phyloP scores from a whole-genome alignment of 139 green algal species.

The Chlorella sorokiniana region DNA sequence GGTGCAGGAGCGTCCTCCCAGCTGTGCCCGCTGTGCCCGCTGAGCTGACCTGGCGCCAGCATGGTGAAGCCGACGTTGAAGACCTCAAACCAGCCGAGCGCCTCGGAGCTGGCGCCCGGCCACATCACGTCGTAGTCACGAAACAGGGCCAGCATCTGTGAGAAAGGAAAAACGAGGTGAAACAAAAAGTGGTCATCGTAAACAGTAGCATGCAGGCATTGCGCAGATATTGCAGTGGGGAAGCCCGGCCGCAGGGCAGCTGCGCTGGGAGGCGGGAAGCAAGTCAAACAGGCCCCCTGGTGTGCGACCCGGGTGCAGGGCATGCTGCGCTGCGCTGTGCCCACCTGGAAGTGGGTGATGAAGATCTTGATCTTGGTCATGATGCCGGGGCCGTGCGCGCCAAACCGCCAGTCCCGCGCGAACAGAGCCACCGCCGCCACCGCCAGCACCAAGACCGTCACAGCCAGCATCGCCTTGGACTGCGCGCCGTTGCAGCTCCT shows the following conservation, averaged over 20 bases:
- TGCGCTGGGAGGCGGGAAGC: neutral
- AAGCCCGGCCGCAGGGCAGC: too few species aligned
- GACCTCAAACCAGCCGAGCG: constrained; percentile 41
- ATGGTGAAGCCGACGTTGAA: constrained; percentile 49
- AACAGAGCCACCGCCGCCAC: constrained; percentile 36
- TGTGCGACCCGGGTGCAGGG: too few species aligned
- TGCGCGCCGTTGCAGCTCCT: neutral
- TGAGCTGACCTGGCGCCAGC: constrained; percentile 16
- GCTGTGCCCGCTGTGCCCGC: too few species aligned
- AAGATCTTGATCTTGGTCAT: constrained; percentile 58
- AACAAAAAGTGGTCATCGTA: too few species aligned
- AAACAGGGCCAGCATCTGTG: constrained; percentile 55
- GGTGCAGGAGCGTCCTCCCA: too few species aligned
- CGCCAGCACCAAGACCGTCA: constrained; percentile 24
- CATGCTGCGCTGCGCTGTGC: too few species aligned
- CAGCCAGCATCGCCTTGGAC: constrained; percentile 30
- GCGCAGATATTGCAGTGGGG: too few species aligned
- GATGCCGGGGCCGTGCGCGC: constrained; percentile 30
- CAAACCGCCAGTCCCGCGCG: constrained; percentile 33
- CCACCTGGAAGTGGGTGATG: constrained; percentile 46
- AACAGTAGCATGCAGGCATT: too few species aligned
- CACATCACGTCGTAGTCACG: constrained; percentile 51
- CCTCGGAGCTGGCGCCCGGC: constrained; percentile 31
- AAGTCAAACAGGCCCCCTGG: too few species aligned
- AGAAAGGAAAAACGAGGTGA: too few species aligned